Conservation (phyloP, 2,329 filamentous ascomycete species). For the Arthrocladium fulminans region DNA sequence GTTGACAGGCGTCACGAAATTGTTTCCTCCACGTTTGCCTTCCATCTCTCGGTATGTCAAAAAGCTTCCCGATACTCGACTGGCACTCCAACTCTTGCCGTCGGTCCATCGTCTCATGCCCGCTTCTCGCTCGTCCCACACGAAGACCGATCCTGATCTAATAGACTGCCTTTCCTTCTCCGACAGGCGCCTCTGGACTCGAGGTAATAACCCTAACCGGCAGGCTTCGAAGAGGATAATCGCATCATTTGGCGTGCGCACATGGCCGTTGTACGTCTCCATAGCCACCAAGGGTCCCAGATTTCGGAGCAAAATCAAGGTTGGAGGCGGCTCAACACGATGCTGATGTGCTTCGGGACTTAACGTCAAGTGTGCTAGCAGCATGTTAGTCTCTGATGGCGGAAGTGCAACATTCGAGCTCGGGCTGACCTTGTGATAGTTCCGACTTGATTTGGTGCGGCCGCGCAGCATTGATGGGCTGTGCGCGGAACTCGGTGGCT, state of each 20-base stretch:
- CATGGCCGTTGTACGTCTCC: conserved; percentile 94
- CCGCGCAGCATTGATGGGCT: not conserved
- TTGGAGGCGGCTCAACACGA: not conserved
- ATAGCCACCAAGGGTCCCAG: conserved; percentile 41
- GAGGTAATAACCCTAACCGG: conserved; percentile 74
- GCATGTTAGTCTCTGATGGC: not conserved
- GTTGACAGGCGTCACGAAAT: conserved; percentile 50
- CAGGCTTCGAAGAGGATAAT: conserved; percentile 99
- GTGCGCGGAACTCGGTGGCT: not conserved
- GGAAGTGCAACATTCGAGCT: not conserved
- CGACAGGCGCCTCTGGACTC: conserved; percentile 84
- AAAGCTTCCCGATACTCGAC: conserved; percentile 93
- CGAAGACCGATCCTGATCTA: conserved; percentile 91
- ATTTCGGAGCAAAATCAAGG: not conserved
- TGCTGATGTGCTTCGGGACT: not conserved
- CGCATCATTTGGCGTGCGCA: conserved; percentile 90
- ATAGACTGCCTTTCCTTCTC: conserved; percentile 97
- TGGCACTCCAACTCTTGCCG: conserved; percentile 98
- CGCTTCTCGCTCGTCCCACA: conserved; percentile 98
- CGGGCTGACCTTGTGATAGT: not conserved
- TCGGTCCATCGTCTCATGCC: conserved; percentile 99
- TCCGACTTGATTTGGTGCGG: not conserved
- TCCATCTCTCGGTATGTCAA: conserved; percentile 98
- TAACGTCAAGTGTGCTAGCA: not conserved
- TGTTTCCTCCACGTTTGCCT: conserved; percentile 77